Conservation (phyloP, 1,284 basidiomycete species). For the Cryptococcus neoformans region DNA sequence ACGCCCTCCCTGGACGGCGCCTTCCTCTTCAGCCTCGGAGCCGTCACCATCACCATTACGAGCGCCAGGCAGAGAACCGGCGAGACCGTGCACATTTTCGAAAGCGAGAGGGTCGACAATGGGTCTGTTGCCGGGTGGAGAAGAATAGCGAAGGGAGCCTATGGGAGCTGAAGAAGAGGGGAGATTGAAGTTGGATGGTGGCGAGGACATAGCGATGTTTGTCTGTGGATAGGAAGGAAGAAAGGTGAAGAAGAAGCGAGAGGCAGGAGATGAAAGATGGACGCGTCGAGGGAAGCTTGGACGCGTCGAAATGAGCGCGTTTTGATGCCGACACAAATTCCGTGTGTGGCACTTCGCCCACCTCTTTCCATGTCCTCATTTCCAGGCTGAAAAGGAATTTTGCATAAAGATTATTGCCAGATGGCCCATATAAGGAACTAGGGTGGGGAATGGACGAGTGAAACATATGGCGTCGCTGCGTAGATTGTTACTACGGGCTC, state of each 20-base stretch:
- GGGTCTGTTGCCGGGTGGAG: conserved; percentile 26
- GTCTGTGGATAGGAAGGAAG: background rate
- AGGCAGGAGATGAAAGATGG: background rate
- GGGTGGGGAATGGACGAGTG: too few relatives aligned
- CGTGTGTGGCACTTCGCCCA: too few relatives aligned
- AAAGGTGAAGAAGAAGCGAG: background rate
- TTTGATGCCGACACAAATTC: background rate
- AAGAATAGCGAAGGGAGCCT: conserved; percentile 29
- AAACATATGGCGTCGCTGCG: too few relatives aligned
- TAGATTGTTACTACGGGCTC: too few relatives aligned
- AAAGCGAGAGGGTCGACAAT: conserved; percentile 39
- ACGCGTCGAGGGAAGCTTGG: background rate
- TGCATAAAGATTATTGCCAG: too few relatives aligned
- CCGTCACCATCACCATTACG: conserved; percentile 7
- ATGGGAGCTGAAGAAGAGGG: conserved; percentile 36
- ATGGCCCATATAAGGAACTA: too few relatives aligned
- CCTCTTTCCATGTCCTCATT: too few relatives aligned
- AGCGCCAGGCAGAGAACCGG: conserved; percentile 22
- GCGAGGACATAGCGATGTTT: conserved; percentile 31
- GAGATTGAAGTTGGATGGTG: conserved; percentile 17
- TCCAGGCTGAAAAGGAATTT: too few relatives aligned
- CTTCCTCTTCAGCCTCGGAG: conserved; percentile 18
- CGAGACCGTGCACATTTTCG: conserved; percentile 42
- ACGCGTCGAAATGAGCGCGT: background rate
- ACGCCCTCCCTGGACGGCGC: conserved; percentile 6